Conservation (phyloP, 768 basidiomycete genomes). For the Mrakia blollopis region DNA sequence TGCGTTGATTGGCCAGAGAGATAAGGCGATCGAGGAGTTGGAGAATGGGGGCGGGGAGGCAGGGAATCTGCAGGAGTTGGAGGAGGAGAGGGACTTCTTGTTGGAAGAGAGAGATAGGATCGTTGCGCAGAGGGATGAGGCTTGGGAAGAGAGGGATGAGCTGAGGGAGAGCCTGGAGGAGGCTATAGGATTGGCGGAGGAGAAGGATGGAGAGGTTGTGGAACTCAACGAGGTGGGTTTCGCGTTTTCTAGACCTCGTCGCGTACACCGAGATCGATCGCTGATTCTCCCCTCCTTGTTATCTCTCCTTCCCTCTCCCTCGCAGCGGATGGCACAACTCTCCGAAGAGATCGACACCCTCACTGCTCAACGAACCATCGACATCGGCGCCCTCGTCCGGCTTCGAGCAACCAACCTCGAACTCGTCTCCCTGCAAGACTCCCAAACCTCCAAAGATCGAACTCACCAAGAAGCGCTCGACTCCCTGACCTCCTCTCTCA, state of each 20-base stretch:
- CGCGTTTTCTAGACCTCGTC: conserved; percentile 36
- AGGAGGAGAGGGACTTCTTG: conserved; percentile 48
- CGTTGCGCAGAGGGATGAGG: conserved; percentile 52
- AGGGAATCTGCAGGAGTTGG: conserved; percentile 41
- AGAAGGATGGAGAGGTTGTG: neutral
- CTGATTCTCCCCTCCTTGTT: neutral
- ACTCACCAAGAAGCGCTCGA: conserved; percentile 10
- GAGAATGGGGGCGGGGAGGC: neutral
- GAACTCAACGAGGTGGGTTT: conserved; percentile 50
- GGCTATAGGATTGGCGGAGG: conserved; percentile 5
- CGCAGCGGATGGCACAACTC: neutral
- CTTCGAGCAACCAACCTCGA: conserved; percentile 17
- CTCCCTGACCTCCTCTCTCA: neutral
- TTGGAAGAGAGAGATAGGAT: conserved; percentile 57
- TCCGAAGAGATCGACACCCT: neutral
- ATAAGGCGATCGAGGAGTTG: neutral
- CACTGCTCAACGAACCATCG: conserved; percentile 4
- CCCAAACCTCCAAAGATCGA: neutral
- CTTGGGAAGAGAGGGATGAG: conserved; percentile 57
- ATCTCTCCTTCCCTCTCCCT: neutral
- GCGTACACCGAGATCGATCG: conserved; percentile 50
- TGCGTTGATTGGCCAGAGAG: conserved; percentile 40
- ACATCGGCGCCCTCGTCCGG: conserved; percentile 16
- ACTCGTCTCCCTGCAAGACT: conserved; percentile 3
- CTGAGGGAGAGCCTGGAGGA: conserved; percentile 44